Conservation (phyloP, 2,329 filamentous ascomycete species). For the Sporothrix variecibatus region DNA sequence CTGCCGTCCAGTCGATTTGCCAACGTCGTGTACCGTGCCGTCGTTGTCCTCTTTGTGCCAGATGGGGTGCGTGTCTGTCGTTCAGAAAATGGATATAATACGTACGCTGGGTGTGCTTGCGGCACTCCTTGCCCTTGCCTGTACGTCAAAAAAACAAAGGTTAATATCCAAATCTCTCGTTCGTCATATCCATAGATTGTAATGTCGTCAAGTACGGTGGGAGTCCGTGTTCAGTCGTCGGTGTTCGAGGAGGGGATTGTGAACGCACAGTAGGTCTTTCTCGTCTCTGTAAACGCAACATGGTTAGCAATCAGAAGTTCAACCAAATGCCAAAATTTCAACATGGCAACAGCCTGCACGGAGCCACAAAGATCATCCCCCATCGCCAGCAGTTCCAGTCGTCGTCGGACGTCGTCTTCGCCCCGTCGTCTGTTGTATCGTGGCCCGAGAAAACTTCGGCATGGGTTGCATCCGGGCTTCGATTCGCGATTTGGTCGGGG, state of each 20-base stretch:
- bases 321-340: neutral
- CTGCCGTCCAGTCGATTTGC: neutral
- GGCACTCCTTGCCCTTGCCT: conserved; percentile 75
- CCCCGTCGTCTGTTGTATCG: neutral
- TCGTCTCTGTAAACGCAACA: conserved; percentile 29
- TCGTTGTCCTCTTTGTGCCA: neutral
- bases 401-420: neutral
- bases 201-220: conserved; percentile 2
- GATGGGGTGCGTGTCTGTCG: conserved; percentile 1
- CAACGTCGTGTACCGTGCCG: neutral
- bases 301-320: conserved; percentile 26
- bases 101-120: conserved; percentile 65
- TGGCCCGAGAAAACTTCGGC: neutral
- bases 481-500: neutral
- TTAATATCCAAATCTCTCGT: conserved; percentile 23
- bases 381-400: neutral
- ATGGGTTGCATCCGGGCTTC: neutral
- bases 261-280: conserved; percentile 35
- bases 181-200: neutral
- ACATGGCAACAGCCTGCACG: neutral
- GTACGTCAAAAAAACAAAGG: conserved; percentile 47
- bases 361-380: neutral
- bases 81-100: conserved; percentile 2
- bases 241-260: neutral
- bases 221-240: neutral